Base-by-base conservation (phyloP, 2,329 filamentous ascomycete genomes). In the Verticillium dahliae region DNA sequence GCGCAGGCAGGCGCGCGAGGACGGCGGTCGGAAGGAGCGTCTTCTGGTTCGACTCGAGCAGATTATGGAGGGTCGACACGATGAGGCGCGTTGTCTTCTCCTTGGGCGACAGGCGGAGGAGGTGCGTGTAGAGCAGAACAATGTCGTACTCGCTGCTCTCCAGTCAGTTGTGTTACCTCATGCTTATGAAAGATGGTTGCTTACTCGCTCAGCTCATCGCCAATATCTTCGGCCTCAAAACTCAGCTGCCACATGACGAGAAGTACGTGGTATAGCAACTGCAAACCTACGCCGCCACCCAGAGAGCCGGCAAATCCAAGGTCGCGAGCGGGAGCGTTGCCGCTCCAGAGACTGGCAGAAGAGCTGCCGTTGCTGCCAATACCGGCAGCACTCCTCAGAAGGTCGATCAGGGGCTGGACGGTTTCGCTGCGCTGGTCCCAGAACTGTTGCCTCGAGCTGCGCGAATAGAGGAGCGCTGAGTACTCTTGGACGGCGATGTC, bases 11-110 rank as follows among this genome's bases (percentile, higher is more conserved):
- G 63, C 92, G 89, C 58, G 91, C 92, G 62, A 97, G 89, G 27
- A 95, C 89, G 1, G 95, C 93, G 2, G 90, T 89, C 7, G 94
- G 93, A 61, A 98, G 87, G 74, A 88, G 76, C 73, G 90, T 83
- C 83, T 90, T 79, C 78, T 85, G 75, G 81, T 91, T 88, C 63
- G 81, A 79, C 55, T 80, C 79, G 41, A 97, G 85, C 55, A 99
- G 87, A 76, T 97, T 98, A 73, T 90, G 85, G 50, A 99, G 84
- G 7, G 94, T 97, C 10, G 92, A 92, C 55, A 98, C 83, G 56
- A 97, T 85, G 60, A 99, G 84, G 35, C 95, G 88, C 0, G 94
- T 98, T 1, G 94, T 98, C 82, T 99, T 99, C 74, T 98, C 95
- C 76, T 99, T 99, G 55, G 94, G 93, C 2, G 95, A 98, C 52